Percentiles rank a stretch among this genome's conserved stretches.
Evolutionary conservation across 2,329 filamentous ascomycete genomes (phyloP).

Genomic region (Cladophialophora immunda): DNA sequence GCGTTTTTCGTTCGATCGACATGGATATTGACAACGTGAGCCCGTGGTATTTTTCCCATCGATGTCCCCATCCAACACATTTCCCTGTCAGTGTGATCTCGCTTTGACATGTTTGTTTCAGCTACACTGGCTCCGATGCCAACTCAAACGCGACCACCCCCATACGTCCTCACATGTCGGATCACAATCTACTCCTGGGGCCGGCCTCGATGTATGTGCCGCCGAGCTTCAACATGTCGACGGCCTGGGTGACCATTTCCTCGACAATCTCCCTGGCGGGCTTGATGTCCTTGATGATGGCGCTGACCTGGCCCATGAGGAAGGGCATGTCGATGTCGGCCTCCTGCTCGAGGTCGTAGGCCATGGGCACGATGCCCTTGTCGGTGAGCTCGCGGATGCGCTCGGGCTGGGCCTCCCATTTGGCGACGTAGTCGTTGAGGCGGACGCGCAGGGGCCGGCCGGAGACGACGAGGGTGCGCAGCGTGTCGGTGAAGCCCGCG

Average conservation of each 20-base stretch:
- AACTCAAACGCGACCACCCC: not conserved
- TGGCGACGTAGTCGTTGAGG: constrained; percentile 82
- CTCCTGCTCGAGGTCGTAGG: constrained; percentile 78
- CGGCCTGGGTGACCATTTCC: constrained; percentile 85
- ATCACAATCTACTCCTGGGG: constrained; percentile 34
- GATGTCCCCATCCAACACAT: not conserved
- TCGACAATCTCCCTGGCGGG: constrained; percentile 85
- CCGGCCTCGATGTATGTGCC: constrained; percentile 62
- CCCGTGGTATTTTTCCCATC: not conserved
- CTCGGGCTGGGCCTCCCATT: constrained; percentile 79
- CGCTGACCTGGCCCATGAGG: constrained; percentile 93
- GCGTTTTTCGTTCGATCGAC: not conserved
- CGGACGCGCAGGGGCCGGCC: constrained; percentile 82
- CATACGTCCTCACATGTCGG: not conserved
- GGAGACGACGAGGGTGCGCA: constrained; percentile 81
- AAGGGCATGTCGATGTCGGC: constrained; percentile 84
- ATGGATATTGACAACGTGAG: not conserved
- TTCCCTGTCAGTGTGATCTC: not conserved
- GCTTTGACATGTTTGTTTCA: not conserved
- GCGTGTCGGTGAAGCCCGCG: constrained; percentile 81
- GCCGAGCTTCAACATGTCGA: constrained; percentile 70
- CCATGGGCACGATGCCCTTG: constrained; percentile 79
- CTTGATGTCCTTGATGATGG: constrained; percentile 77
- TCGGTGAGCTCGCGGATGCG: constrained; percentile 79
- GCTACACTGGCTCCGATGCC: not conserved